phyloP scores from a whole-genome alignment of 140 eudicot genomes.

The Anethum foeniculum region DNA sequence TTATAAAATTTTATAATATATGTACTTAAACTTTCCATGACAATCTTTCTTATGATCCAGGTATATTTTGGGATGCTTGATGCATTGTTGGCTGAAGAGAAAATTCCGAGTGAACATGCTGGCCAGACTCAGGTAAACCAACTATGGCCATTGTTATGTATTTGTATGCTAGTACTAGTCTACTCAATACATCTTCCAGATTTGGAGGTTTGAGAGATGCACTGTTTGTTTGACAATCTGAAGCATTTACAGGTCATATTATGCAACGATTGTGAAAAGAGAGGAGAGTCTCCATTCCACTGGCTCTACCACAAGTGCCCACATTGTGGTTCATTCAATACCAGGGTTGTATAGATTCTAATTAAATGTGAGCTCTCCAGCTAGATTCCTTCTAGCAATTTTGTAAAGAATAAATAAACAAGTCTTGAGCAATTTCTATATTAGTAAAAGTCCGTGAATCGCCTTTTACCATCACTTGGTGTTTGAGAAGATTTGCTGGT shows the following conservation, averaged over 20 bases:
- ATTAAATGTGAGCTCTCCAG: conserved; percentile 29
- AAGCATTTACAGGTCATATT: conserved; percentile 54
- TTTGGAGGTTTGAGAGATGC: conserved; percentile 8
- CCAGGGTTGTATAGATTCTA: conserved; percentile 52
- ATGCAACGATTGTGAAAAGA: conserved; percentile 90
- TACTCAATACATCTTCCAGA: not conserved
- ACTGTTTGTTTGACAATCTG: conserved; percentile 7
- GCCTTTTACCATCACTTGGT: not conserved
- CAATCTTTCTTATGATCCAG: conserved; percentile 25
- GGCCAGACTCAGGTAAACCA: conserved; percentile 66
- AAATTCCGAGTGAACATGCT: conserved; percentile 65
- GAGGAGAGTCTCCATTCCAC: conserved; percentile 67
- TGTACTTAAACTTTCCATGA: not conserved
- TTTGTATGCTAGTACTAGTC: not conserved
- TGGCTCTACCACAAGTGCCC: conserved; percentile 84
- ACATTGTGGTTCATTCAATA: conserved; percentile 79
- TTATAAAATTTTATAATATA: not conserved
- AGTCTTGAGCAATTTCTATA: not conserved
- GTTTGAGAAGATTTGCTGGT: not conserved
- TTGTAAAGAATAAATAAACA: conserved; percentile 3
- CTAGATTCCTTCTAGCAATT: conserved; percentile 13
- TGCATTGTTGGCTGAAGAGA: conserved; percentile 81
- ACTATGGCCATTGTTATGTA: not conserved
- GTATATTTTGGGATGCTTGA: conserved; percentile 82
- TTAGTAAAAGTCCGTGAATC: not conserved